Conservation (phyloP, 2,329 filamentous ascomycete genomes). For the Apiospora rasikravindrae region DNA sequence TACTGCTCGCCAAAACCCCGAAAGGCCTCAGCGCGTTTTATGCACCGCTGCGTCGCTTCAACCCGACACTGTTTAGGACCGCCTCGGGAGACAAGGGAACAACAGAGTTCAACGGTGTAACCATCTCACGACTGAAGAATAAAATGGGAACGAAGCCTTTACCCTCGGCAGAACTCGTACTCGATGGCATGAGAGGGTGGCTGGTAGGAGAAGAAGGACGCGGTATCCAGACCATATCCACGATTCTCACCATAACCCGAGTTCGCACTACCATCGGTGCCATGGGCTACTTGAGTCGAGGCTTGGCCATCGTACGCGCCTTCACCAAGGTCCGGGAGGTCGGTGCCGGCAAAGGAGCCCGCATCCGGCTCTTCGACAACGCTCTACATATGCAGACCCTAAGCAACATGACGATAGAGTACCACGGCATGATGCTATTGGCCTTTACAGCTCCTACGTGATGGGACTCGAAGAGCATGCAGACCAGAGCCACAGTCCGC, state of each 20-base stretch:
- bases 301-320: slow-evolving; percentile 52
- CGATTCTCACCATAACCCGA: slow-evolving; percentile 64
- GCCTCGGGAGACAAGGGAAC: slow-evolving; percentile 21
- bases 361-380: slow-evolving; percentile 46
- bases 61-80: slow-evolving; percentile 23
- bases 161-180: slow-evolving; percentile 66
- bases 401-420: slow-evolving; percentile 50
- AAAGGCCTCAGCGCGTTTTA: slow-evolving; percentile 59
- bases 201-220: slow-evolving; percentile 62
- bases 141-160: slow-evolving; percentile 67
- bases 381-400: slow-evolving; percentile 52
- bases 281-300: slow-evolving; percentile 49
- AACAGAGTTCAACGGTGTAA: slow-evolving; percentile 59
- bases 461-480: slow-evolving; percentile 43
- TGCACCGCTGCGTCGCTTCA: slow-evolving; percentile 50
- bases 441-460: slow-evolving; percentile 44
- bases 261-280: slow-evolving; percentile 50
- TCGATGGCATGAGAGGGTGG: slow-evolving; percentile 55
- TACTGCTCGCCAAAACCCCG: slow-evolving; percentile 59
- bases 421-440: slow-evolving; percentile 42
- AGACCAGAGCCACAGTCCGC: not conserved
- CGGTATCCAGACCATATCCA: slow-evolving; percentile 63
- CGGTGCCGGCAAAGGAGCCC: slow-evolving; percentile 35
- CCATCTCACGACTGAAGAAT: slow-evolving; percentile 63
- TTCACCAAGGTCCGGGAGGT: slow-evolving; percentile 54